Evolutionary conservation across 768 basidiomycete species (phyloP), one percentile per base, ranked within the genome.

Genomic region (Naganishia onofrii): DNA sequence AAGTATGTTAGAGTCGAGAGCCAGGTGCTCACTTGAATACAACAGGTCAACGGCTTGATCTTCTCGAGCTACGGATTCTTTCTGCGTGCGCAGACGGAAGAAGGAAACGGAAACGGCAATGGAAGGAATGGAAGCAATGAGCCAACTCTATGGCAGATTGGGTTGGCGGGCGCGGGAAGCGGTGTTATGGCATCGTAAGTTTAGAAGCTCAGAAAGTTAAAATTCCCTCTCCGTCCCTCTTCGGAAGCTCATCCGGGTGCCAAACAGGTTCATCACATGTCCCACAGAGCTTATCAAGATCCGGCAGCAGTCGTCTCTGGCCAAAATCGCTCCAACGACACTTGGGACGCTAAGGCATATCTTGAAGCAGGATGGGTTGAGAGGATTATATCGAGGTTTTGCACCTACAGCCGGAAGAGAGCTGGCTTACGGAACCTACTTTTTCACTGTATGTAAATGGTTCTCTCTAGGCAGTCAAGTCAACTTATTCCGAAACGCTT

Each of bases 251-350:
- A 21, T 15, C 64, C 48, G 48, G 23, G 55, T 31, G 9, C 29
- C 15, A n/a, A 23, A 13, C 68, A 92, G 91, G 6, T 73, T 91
- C 12, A 80, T 94, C 68, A 90, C 91, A 2, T 88, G 90, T 0
- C 92, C 93, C 0, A 90, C 88, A 9, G 93, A 95, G 73, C 85
- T 93, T 0, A 84, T 95, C 82, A 95, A 95, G 86, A 79, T 81
- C 36, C 74, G 77, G 10, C 77, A 81, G 72, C 81, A 82, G 72
- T 79, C 80, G 29, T 75, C 78, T 12, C 75, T 78, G 1, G 71
- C 76, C 3, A 73, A 79, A 44, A 68, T 77, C 13, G 71, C 78
- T 23, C 79, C 77, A 2, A 76, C 80, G 26, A 85, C 87, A 0
- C 76, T 83, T 12, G 81, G 83, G 26, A 84, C 93, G n/a, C 84